Base-by-base conservation (phyloP, 768 basidiomycete genomes). In the Strobilomyces confusus region DNA sequence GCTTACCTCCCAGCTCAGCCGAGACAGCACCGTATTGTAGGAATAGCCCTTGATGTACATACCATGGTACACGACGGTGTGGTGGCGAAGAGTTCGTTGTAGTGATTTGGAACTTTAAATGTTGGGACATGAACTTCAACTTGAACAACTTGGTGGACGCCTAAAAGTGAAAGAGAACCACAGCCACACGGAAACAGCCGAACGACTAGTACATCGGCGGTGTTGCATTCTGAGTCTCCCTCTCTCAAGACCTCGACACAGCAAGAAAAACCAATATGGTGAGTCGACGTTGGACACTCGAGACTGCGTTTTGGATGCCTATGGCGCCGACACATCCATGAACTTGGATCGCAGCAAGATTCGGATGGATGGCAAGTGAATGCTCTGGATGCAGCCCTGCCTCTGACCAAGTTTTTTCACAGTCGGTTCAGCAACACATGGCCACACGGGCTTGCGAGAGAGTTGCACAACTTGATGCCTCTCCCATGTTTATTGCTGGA, bases 301-400 rank as follows among this genome's bases (percentile, higher is more conserved):
- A 52, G 41, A 56, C 49, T 47, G 60, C 58, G 56, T 61, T 64
- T 64, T 69, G 72, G 77, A 73, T 70, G 5, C 17, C 71, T 73
- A 72, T 72, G 67, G 71, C 57, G 62, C 64, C 61, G 67, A 66
- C 70, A 68, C 70, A 61, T 72, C 68, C 66, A 68, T 73, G 67
- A 66, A 48, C 33, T 58, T 52, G 23, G 20, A 47, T 26, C 14
- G 30, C 25, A 51, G 41, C 65, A 63, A 68, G 77, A 74, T 26
- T 26, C 26, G 26, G 26, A 26, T 81, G 79, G 80, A 82, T 83
- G 81, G 79, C 68, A 64, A 70, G 80, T 77, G 52, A 60, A 60
- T 45, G 4, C 0, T 63, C 50, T 58, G 63, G 80, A 80, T 81
- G 65, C 30, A 20, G 1, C 32, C 4, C 13, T 44, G 22, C 29